Percentiles rank a stretch among this genome's conserved stretches.
These are phyloP conservation scores for Xylaria multiplex DNA, from an alignment of 2,329 filamentous ascomycete species.

Conservation along the genomic window DNA sequence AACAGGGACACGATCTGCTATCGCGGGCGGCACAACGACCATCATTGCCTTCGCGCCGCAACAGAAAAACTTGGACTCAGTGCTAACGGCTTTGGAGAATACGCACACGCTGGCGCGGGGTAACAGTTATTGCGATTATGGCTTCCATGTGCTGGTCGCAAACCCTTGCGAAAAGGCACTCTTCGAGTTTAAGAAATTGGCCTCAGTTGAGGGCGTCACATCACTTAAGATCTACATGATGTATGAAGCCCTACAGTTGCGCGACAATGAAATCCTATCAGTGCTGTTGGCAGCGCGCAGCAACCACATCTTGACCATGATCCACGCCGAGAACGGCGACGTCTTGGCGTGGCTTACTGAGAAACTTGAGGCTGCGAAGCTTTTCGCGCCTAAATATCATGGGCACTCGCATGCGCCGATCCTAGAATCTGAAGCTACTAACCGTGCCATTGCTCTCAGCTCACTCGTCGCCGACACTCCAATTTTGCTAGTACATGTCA, in stretches of 20 bases:
- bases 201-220: conserved; percentile 52
- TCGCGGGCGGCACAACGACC: conserved; percentile 69
- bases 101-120: conserved; percentile 57
- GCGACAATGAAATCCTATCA: conserved; percentile 60
- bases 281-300: conserved; percentile 59
- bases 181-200: conserved; percentile 55
- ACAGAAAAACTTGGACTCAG: conserved; percentile 55
- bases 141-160: conserved; percentile 55
- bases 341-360: conserved; percentile 64
- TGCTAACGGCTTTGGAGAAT: conserved; percentile 57
- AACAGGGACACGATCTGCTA: conserved; percentile 62
- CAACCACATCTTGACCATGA: conserved; percentile 61
- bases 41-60: conserved; percentile 68
- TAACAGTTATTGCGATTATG: conserved; percentile 66
- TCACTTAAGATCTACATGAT: conserved; percentile 60
- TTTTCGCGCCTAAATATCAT: conserved; percentile 63
- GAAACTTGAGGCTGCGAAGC: conserved; percentile 59
- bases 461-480: conserved; percentile 60
- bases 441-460: conserved; percentile 61
- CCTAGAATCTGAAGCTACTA: conserved; percentile 63
- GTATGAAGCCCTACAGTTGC: conserved; percentile 59
- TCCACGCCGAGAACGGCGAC: conserved; percentile 65
- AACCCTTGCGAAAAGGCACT: conserved; percentile 40
- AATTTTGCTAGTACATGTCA: conserved; percentile 65
- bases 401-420: conserved; percentile 59